phyloP scores from a whole-genome alignment of 1,139 yeast species.

The Candida glucosophila region DNA sequence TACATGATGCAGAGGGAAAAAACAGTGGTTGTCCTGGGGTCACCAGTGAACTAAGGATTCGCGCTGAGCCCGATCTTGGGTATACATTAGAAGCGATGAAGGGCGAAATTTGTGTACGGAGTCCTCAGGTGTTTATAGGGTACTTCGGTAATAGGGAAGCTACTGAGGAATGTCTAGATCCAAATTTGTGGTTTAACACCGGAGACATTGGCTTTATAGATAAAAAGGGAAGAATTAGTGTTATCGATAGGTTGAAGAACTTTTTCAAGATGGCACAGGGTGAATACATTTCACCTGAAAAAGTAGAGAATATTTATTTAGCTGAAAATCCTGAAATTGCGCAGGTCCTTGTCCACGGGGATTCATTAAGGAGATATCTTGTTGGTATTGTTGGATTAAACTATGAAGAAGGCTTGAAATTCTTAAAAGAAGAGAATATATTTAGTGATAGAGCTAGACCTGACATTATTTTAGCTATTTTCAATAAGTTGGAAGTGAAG shows the following conservation, averaged over 20 bases:
- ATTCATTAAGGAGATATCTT: constrained; percentile 45
- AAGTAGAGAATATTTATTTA: constrained; percentile 24
- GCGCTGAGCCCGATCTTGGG: constrained; percentile 62
- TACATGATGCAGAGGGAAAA: constrained; percentile 43
- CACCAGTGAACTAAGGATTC: constrained; percentile 48
- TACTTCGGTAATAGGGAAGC: constrained; percentile 44
- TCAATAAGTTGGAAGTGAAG: constrained; percentile 12
- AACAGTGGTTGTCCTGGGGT: constrained; percentile 55
- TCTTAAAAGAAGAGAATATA: constrained; percentile 12
- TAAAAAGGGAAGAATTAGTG: constrained; percentile 17
- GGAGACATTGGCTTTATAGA: constrained; percentile 31
- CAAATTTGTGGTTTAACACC: constrained; percentile 28
- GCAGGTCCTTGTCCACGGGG: constrained; percentile 40
- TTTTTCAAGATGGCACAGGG: constrained; percentile 34
- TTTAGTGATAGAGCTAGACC: constrained; percentile 6
- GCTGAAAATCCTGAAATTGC: constrained; percentile 18
- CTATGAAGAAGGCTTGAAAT: constrained; percentile 12
- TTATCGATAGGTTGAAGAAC: constrained; percentile 31
- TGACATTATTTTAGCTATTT: constrained; percentile 8
- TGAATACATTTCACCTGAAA: constrained; percentile 29
- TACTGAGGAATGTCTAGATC: constrained; percentile 12
- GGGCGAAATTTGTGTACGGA: constrained; percentile 59
- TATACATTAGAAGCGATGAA: constrained; percentile 42
- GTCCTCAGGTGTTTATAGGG: constrained; percentile 56
- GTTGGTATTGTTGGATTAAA: constrained; percentile 55